Evolutionary conservation across 805 yeast species (phyloP), one percentile per base, ranked within the genome.

Genomic region (Starmera quercuum): DNA sequence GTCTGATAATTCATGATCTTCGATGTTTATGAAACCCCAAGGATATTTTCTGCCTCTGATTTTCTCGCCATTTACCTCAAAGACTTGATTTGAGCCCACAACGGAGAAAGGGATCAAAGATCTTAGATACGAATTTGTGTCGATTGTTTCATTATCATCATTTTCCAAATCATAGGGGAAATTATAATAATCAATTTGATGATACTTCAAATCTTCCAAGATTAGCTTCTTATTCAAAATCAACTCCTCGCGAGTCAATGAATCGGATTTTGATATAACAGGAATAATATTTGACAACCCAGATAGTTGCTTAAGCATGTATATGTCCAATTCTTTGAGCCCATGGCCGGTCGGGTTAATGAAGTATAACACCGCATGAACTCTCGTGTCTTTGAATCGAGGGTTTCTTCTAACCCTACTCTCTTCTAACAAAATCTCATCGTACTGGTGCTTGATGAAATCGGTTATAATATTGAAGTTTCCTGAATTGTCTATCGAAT

Each of bases 261-360:
- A 78, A 58, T 87, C 97, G 15, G 92, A 73, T 59, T 87, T 87
- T 50, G 88, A 76, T 47, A 87, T 76, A 34, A 87, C 75, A 12
- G 97, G 97, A 38, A 87, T 76, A 53, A 87, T 73, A 54, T 87
- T 87, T 38, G 81, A 94, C 48, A 84, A 75, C 35, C 77, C 75
- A 42, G 86, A 86, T 38, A 88, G 69, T 51, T 75, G 73, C 53
- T 75, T 79, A 79, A 87, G 78, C 49, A 86, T 71, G 46, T 73
- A 78, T 39, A 88, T 74, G 59, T 85, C 95, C 50, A 83, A 66
- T 36, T 86, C 75, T 50, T 74, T 78, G 52, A 83, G 64, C 4
- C 87, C 83, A 61, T 83, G 95, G 16, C 92, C 90, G 7, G 92
- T 82, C 33, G 94, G 87, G 51, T 78, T 83, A 54, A 83, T 79